Conservation (phyloP, 805 yeast genomes). For the Hanseniaspora taiwanica region DNA sequence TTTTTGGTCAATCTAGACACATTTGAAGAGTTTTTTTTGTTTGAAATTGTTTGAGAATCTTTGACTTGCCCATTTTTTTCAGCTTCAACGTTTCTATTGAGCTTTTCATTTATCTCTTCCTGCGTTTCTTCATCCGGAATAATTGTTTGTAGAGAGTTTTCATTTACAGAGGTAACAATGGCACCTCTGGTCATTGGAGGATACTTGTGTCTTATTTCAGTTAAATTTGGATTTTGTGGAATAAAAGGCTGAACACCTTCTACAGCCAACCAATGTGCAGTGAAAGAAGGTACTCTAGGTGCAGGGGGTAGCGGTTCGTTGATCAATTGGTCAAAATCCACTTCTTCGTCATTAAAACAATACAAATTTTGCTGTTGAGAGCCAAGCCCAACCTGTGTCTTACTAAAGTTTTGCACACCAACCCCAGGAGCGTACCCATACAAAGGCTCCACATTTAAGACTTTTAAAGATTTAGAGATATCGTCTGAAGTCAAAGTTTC, state of each 20-base stretch:
- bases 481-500: constrained; percentile 71
- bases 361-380: constrained; percentile 57
- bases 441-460: constrained; percentile 86
- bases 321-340: constrained; percentile 85
- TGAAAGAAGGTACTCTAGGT: constrained; percentile 82
- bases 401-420: constrained; percentile 74
- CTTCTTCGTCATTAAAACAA: constrained; percentile 83
- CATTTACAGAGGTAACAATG: constrained; percentile 48
- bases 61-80: not conserved
- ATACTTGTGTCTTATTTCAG: constrained; percentile 55
- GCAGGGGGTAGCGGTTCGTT: constrained; percentile 92
- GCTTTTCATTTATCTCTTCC: constrained; percentile 2
- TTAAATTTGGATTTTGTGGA: constrained; percentile 80
- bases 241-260: constrained; percentile 98
- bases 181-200: constrained; percentile 80
- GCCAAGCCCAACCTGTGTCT: constrained; percentile 46
- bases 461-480: constrained; percentile 66
- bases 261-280: constrained; percentile 95
- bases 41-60: not conserved
- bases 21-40: not conserved
- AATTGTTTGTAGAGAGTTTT: constrained; percentile 24
- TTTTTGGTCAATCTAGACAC: not conserved
- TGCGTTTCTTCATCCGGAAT: constrained; percentile 4
- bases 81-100: not conserved
- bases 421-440: constrained; percentile 71